Evolutionary conservation across 768 basidiomycete species (phyloP), one percentile per base, ranked within the genome.

Genomic region (Boletus coccyginus): DNA sequence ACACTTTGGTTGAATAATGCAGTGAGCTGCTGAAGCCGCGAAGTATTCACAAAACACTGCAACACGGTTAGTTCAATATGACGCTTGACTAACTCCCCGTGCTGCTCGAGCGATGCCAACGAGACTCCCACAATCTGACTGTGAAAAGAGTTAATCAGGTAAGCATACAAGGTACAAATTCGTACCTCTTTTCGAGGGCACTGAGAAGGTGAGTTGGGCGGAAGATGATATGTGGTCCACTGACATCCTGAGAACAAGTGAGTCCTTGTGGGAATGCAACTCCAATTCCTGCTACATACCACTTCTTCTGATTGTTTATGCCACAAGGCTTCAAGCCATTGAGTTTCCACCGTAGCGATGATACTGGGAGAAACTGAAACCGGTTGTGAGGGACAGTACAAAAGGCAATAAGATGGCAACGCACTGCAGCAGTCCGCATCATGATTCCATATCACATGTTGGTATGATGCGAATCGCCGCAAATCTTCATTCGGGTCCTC

Each of bases 261-360:
- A 17, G 33, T 59, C 5, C 8, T 55, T 48, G 53, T 14, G 27
- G 27, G 9, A 43, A n/a, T 32, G 27, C 11, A 16, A 33, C n/a
- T 43, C n/a, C 32, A 29, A 50, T 39, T 29, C 11, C 41, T n/a
- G 33, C 32, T 24, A 60, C 60, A 35, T 45, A 62, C 64, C 39
- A 4, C 31, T 52, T 54, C 35, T 19, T 46, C 47, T 17, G 60
- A 48, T 19, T 40, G 21, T 50, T 47, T 56, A 35, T 55, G 67
- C 84, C 84, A 87, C 4, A 86, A 47, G 5, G 74, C 71, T 55
- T 76, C 74, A 2, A 87, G 68, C 83, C 84, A 84, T 55, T 77
- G 72, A 36, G 75, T 73, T 51, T 79, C 75, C 6, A 72, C 63
- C 49, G 71, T 67, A 32, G 73, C 65, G 19, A 76, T 46, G 17